Evolutionary conservation across 163 green algal species (phyloP), one percentile per base, ranked within the genome.

Genomic region (Scenedesmus sp.): DNA sequence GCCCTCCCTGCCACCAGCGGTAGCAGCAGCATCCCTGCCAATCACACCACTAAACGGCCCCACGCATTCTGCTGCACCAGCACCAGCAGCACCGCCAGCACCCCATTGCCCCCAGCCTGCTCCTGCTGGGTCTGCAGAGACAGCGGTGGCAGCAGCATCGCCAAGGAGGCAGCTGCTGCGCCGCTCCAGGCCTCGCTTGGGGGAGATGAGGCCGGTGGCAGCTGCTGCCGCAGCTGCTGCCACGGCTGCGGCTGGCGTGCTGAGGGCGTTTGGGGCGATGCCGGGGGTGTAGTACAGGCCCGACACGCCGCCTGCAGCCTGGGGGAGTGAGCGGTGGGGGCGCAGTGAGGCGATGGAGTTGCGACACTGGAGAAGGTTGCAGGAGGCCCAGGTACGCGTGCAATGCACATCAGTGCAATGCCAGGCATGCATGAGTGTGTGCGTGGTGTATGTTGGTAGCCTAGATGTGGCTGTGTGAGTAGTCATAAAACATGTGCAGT

Each of bases 81-180:
- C 70, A 81, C 20, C 33, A 42, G 16, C 70, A 43, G 15, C n/a
- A 30, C 33, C n/a, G 10, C 70, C 37, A 16, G 35, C 73, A 76
- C 51, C 82, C 82, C 82, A 87, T 0, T 87, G 82, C n/a, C 33
- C 82, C 82, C 82, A 87, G 6, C 82, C 82, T 30, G 82, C 78
- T 3, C 82, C 82, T 10, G 53, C 82, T 56, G 51, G 42, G 35
- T n/a, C 26, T 73, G 44, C 20, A 7, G 46, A 86, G 46, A 49
- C 49, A 86, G 81, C 81, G 73, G 81, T 35, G 42, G 51, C 82
- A 56, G n/a, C 53, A 35, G 51, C 18, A 6, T n/a, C 40, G 20
- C 42, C 43, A 18, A 83, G 40, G 9, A 83, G 43, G 42, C 16
- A 53, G 40, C 40, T 59, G 76, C 76, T 42, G 40, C 76, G 76